phyloP scores from a whole-genome alignment of 192 early-diverging fungal genomes.

The Neocallimastix lanati region DNA sequence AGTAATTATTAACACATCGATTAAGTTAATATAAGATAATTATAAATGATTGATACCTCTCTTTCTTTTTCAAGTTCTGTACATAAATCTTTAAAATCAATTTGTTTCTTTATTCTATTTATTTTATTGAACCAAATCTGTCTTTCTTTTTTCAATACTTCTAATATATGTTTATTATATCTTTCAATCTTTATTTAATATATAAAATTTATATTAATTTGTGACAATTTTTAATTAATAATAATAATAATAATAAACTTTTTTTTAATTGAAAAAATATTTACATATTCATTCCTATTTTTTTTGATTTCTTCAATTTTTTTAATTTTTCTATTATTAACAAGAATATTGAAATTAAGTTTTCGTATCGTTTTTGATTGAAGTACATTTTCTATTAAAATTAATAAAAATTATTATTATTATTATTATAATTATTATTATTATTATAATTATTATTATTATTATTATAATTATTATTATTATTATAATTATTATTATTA shows the following conservation, averaged over 20 bases:
- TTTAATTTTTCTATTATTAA: background rate
- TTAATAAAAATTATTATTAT: too few species aligned
- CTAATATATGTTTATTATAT: background rate
- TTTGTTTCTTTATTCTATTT: background rate
- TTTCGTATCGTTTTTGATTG: background rate
- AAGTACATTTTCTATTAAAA: background rate
- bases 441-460: too few species aligned
- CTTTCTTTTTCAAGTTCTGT: background rate
- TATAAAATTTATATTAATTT: too few species aligned
- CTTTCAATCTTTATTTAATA: background rate
- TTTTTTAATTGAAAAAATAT: too few species aligned
- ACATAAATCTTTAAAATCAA: background rate
- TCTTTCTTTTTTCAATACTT: background rate
- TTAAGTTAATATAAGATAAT: too few species aligned
- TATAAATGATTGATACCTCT: too few species aligned
- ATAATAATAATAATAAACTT: too few species aligned
- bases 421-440: too few species aligned
- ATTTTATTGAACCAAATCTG: background rate
- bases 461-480: too few species aligned
- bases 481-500: too few species aligned
- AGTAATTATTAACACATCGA: too few species aligned
- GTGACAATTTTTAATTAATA: too few species aligned
- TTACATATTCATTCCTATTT: background rate
- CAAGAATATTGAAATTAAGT: background rate
- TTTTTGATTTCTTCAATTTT: background rate